Percentiles rank a stretch among this genome's conserved stretches.
phyloP scores from a whole-genome alignment of 805 yeast genomes.

The Ogataea methylovora region DNA sequence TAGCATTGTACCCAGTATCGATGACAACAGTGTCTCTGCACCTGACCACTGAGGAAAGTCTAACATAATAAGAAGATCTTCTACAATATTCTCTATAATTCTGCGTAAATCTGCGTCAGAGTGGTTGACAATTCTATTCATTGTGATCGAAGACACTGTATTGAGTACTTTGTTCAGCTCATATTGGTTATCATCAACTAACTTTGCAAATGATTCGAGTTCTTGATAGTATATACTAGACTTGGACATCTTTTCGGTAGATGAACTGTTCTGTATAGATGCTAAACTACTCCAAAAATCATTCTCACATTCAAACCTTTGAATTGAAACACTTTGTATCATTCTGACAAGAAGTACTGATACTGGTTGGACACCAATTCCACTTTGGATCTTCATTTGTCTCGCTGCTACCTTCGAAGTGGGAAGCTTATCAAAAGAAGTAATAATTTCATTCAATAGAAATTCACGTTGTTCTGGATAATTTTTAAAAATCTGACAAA shows the following conservation, averaged over 20 bases:
- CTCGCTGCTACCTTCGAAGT: slow-evolving; percentile 35
- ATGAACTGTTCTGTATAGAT: no score
- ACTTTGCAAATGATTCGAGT: no score
- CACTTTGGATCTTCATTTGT: slow-evolving; percentile 34
- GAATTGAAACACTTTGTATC: slow-evolving; percentile 18
- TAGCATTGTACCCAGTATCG: slow-evolving; percentile 38
- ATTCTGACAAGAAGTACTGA: slow-evolving; percentile 38
- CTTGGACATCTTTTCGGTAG: no score
- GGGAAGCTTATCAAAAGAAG: slow-evolving; percentile 43
- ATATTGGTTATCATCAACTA: no score
- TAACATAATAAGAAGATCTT: slow-evolving; percentile 47
- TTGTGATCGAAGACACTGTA: slow-evolving; percentile 14
- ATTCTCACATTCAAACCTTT: background rate
- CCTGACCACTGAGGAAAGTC: slow-evolving; percentile 56
- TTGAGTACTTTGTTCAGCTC: no score
- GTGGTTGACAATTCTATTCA: slow-evolving; percentile 22
- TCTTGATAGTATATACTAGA: no score
- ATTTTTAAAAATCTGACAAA: slow-evolving; percentile 30
- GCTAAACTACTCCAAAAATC: slow-evolving; percentile 1
- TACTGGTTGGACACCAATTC: slow-evolving; percentile 40
- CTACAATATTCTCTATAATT: slow-evolving; percentile 44
- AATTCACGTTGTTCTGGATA: slow-evolving; percentile 48
- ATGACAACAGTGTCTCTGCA: slow-evolving; percentile 40
- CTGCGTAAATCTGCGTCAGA: slow-evolving; percentile 26
- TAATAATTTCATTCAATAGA: slow-evolving; percentile 52